phyloP scores from a whole-genome alignment of 306 rosid genomes.

The Lathyrus oleraceus region DNA sequence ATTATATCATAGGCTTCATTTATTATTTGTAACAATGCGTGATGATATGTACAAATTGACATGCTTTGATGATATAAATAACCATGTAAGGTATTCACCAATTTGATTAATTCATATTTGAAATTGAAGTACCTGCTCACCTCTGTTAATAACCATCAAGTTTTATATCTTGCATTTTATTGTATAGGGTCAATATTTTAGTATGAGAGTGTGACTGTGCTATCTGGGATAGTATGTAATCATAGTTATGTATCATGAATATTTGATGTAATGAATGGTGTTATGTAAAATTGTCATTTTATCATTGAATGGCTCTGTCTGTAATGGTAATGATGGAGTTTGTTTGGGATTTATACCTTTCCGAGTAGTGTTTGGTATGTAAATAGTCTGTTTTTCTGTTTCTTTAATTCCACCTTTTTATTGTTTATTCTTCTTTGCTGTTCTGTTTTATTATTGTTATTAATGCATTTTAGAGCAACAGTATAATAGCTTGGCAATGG shows the following conservation, averaged over 20 bases:
- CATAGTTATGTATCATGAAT: constrained; percentile 17
- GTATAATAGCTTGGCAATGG: background rate
- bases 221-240: background rate
- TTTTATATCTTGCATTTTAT: constrained; percentile 4
- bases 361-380: background rate
- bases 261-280: background rate
- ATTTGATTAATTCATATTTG: too few relatives aligned
- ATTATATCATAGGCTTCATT: background rate
- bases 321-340: background rate
- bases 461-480: background rate
- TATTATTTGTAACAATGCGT: constrained; percentile 7
- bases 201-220: background rate
- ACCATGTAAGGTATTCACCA: too few relatives aligned
- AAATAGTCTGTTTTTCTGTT: background rate
- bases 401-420: background rate
- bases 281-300: constrained; percentile 1
- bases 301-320: background rate
- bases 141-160: constrained; percentile 5
- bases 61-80: background rate
- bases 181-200: background rate
- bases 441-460: background rate
- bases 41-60: constrained; percentile 11
- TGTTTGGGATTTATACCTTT: background rate
- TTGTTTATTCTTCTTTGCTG: background rate
- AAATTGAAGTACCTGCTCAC: background rate